Percentiles rank a stretch among this genome's conserved stretches.
These are phyloP conservation scores for Stachybotrys chartarum DNA, from an alignment of 2,329 filamentous ascomycete species.

Conservation along the genomic window DNA sequence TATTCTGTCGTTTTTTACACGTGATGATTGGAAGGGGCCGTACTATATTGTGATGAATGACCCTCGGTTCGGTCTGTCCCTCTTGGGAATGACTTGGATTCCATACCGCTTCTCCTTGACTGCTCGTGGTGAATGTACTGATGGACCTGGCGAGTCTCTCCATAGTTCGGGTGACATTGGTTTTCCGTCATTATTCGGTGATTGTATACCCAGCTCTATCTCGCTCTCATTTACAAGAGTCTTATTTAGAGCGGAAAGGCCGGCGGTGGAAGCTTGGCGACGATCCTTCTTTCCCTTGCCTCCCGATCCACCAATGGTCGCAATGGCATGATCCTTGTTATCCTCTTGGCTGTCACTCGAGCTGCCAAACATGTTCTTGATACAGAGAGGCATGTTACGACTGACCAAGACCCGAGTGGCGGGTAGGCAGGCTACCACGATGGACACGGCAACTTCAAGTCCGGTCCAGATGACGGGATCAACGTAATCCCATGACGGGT, in stretches of 20 bases:
- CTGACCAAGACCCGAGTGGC: conserved; percentile 24
- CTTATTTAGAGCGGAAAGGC: not conserved
- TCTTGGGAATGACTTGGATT: not conserved
- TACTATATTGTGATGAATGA: not conserved
- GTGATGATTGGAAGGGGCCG: too few relatives aligned
- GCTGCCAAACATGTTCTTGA: not conserved
- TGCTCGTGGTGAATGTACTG: not conserved
- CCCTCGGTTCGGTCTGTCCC: not conserved
- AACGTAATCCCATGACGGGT: conserved; percentile 34
- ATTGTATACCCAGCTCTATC: not conserved
- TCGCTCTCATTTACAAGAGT: not conserved
- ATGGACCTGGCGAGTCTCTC: not conserved
- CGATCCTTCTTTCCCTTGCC: not conserved
- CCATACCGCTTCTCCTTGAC: not conserved
- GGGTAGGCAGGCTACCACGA: conserved; percentile 33
- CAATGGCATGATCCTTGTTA: not conserved
- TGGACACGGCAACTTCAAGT: conserved; percentile 32
- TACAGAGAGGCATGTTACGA: conserved; percentile 1
- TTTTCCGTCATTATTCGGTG: not conserved
- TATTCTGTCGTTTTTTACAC: too few relatives aligned
- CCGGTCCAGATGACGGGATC: conserved; percentile 35
- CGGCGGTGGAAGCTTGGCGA: not conserved
- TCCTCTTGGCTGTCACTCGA: not conserved
- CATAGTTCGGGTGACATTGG: not conserved
- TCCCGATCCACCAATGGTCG: not conserved